Evolutionary conservation across 768 basidiomycete genomes (phyloP).

Genomic region (Fomitopsis pulvina): DNA sequence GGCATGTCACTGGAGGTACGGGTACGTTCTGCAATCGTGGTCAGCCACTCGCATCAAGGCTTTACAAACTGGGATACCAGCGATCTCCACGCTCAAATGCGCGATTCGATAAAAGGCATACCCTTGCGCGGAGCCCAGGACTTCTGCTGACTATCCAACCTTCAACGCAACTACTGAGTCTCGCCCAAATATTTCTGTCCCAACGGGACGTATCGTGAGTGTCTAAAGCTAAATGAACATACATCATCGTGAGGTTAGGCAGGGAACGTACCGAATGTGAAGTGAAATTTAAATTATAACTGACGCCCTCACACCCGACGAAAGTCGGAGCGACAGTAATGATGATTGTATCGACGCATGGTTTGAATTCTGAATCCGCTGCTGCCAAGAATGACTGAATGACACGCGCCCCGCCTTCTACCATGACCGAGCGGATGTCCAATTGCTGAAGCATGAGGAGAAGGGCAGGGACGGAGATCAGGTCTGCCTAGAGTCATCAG

Average conservation of each 20-base stretch:
- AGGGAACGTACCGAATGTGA: constrained; percentile 14
- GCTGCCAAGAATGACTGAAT: constrained; percentile 64
- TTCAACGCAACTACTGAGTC: constrained; percentile 24
- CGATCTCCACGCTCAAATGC: no score
- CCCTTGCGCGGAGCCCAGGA: no score
- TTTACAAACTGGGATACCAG: no score
- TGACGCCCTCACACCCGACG: constrained; percentile 67
- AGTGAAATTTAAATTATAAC: constrained; percentile 35
- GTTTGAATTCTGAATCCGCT: constrained; percentile 3
- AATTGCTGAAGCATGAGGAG: constrained; percentile 45
- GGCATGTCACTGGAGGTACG: no score
- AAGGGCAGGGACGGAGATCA: constrained; percentile 40
- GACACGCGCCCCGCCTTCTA: constrained; percentile 87
- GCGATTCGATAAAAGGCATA: no score
- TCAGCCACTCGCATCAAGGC: no score
- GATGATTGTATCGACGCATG: constrained; percentile 62
- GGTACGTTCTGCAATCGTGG: no score
- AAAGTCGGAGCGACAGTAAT: constrained; percentile 85
- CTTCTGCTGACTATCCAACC: constrained; percentile 7
- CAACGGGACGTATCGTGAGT: constrained; percentile 19
- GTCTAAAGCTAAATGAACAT: constrained; percentile 9
- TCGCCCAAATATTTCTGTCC: constrained; percentile 22
- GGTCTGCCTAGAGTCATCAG: constrained; percentile 20
- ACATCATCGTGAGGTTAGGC: constrained; percentile 23
- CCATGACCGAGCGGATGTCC: constrained; percentile 79